Percentiles rank a stretch among this genome's conserved stretches.
phyloP scores from a whole-genome alignment of 2,329 filamentous ascomycete genomes.

The Didymella glomerata region DNA sequence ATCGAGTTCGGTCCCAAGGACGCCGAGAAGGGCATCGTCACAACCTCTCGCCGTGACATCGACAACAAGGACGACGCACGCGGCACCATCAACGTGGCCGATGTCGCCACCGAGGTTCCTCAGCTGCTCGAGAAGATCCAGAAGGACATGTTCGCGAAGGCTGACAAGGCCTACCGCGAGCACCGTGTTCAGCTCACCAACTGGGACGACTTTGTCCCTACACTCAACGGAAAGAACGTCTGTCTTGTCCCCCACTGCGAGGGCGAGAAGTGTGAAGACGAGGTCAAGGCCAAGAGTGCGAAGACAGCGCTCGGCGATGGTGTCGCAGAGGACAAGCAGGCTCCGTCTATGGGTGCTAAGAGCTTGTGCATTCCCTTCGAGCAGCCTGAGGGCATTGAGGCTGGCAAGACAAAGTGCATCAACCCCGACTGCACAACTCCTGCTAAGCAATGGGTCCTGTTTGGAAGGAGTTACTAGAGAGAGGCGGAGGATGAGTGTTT shows the following conservation, averaged over 20 bases:
- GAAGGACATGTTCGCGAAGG: slow-evolving; percentile 78
- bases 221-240: slow-evolving; percentile 90
- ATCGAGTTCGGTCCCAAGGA: slow-evolving; percentile 97
- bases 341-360: slow-evolving; percentile 79
- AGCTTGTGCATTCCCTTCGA: slow-evolving; percentile 82
- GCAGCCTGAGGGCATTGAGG: slow-evolving; percentile 80
- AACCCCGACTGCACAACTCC: slow-evolving; percentile 82
- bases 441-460: slow-evolving; percentile 91
- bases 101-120: slow-evolving; percentile 77
- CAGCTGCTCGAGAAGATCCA: slow-evolving; percentile 90
- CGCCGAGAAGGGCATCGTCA: slow-evolving; percentile 83
- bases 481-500: slow-evolving; percentile 1
- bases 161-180: slow-evolving; percentile 77
- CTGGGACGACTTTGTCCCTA: slow-evolving; percentile 91
- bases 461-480: slow-evolving; percentile 66
- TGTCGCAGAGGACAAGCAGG: slow-evolving; percentile 76
- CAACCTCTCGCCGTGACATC: slow-evolving; percentile 85
- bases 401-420: slow-evolving; percentile 87
- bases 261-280: slow-evolving; percentile 84
- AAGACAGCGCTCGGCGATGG: slow-evolving; percentile 74
- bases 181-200: slow-evolving; percentile 82
- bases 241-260: slow-evolving; percentile 91
- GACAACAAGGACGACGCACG: slow-evolving; percentile 70
- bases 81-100: slow-evolving; percentile 74
- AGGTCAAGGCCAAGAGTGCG: slow-evolving; percentile 91